Base-by-base conservation (phyloP, 2,329 filamentous ascomycete species). In the Exophiala spinifera region DNA sequence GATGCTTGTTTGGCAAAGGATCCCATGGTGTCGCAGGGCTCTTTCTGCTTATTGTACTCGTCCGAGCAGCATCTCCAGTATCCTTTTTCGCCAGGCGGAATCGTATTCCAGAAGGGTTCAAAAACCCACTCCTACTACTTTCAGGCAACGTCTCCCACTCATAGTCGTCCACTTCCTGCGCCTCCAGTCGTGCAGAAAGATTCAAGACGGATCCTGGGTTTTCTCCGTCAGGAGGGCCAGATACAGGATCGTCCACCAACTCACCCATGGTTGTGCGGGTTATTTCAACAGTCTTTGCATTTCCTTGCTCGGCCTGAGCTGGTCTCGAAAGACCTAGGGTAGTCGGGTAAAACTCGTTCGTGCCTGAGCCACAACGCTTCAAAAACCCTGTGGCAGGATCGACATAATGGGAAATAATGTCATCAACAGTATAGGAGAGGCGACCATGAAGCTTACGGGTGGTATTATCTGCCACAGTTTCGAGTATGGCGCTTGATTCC, bases 401-500 rank as follows among this genome's bases (percentile, higher is more conserved):
- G 20, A 52, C 57, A 48, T 60, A 57, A 31, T 57, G 55, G 19
- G 57, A 55, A 15, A 60, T 51, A 17, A 60, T 60, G 13, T 60
- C 55, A 17, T 60, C 57, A 10, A 57, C 28, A 14, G 52, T 60
- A 17, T 31, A 45, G 5, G 57, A 55, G 49, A 46, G 37, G 19
- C 15, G 39, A 19, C 39, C 39, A 19, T n/a, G 11, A 14, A 15
- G 19, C 3, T 40, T 36, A 3, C 11, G 5, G n/a, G 46, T 31
- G 2, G 36, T 19, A 23, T 25, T 33, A 31, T 53, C 52, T 17
- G 51, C 46, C 4, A 52, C 45, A 7, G 15, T 51, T 46, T 60
- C 57, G 17, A 60, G 49, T n/a, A 56, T 45, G 31, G 55, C 57
- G 43, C 55, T 57, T n/a, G 57, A 60, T 39, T 57, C 57, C 10